Conservation (phyloP, 169 alveolate species). For the Eimeria praecox region DNA sequence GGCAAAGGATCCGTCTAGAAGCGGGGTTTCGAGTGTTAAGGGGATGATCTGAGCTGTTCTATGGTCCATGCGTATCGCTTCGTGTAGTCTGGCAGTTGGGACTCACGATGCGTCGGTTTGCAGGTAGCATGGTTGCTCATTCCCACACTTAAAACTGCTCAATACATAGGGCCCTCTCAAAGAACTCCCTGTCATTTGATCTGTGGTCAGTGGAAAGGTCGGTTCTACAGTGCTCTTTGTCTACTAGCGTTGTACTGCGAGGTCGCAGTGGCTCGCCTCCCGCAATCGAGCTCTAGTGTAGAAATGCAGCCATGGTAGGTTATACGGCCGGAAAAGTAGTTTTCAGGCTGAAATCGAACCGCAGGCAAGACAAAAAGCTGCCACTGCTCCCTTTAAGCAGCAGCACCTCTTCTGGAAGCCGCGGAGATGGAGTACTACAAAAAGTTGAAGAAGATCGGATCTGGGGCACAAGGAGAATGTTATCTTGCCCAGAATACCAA, state of each 20-base stretch:
- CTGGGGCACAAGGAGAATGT: slow-evolving; percentile 72
- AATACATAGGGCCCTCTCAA: neutral
- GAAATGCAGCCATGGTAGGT: neutral
- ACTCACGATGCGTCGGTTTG: neutral
- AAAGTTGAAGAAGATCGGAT: slow-evolving; percentile 41
- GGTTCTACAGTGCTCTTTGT: neutral
- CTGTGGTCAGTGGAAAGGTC: neutral
- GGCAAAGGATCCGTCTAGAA: neutral
- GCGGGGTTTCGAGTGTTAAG: neutral
- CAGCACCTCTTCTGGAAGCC: neutral
- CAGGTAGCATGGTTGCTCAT: neutral
- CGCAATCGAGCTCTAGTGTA: neutral
- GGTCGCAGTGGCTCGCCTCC: neutral
- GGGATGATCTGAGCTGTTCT: neutral
- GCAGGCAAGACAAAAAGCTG: neutral
- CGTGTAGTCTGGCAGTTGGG: neutral
- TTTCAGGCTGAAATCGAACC: neutral
- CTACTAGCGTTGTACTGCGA: neutral
- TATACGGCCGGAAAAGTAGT: neutral
- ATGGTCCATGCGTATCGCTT: neutral
- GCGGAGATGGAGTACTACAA: slow-evolving; percentile 26
- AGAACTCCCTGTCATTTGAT: neutral
- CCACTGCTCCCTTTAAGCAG: neutral
- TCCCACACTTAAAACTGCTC: neutral
- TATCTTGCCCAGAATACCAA: slow-evolving; percentile 55